Base-by-base conservation (phyloP, 345 rosid species). In the Bretschneidera sinensis region DNA sequence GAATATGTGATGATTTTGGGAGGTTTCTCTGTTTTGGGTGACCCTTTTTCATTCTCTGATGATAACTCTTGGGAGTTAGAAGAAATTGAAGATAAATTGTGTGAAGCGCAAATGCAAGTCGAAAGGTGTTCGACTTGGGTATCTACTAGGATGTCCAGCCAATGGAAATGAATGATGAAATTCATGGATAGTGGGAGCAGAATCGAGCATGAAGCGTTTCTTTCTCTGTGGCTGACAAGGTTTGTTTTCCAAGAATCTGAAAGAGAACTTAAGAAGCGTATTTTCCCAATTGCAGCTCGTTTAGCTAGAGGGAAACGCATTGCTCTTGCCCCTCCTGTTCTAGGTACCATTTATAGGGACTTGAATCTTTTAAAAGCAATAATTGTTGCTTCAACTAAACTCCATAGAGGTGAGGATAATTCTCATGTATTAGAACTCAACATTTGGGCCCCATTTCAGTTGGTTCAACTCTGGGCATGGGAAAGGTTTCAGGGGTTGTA, bases 381-480 rank as follows among this genome's bases (percentile, higher is more conserved):
- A 33, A 66, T 76, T 24, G 21, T 21, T 21, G 25, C 14, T 54
- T 53, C 57, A 11, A 48, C 0, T 9, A 13, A 13, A 51, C 4
- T 47, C 0, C 9, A 20, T 13, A 5, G 1, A 51, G 28, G 3
- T 33, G 63, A n/a, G n/a, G 3, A 13, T 47, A 22, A 13, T 45
- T 31, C 18, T 57, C 58, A 13, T n/a, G n/a, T n/a, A n/a, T n/a
- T n/a, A n/a, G n/a, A 33, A 17, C 35, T 72, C 16, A 48, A 55
- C 2, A 8, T 81, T 23, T 17, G 15, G 48, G 60, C 74, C 4
- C 80, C 77, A 45, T 60, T 81, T 51, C 78, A 73, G 48, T 43
- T 80, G 33, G 76, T 83, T 21, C 79, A 73, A 57, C 56, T 83
- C 20, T 83, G 89, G 89, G 65, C 70, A 18, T 83, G 85, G 81